Percentiles rank a stretch among this genome's conserved stretches.
phyloP scores from a whole-genome alignment of 495 filamentous ascomycete species.

The Aspergillus leporis region DNA sequence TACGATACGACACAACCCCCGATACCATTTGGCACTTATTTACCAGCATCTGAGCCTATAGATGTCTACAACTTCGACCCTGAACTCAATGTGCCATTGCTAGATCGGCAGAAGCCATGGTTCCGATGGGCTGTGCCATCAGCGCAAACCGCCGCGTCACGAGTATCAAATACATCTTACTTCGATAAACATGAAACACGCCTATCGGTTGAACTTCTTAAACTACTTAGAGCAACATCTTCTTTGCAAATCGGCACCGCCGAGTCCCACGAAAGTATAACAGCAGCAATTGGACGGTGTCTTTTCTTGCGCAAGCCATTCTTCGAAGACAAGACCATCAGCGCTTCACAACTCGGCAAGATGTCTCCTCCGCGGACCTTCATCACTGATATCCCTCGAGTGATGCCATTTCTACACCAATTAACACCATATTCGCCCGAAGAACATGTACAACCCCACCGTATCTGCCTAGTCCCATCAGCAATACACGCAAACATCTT shows the following conservation, averaged over 20 bases:
- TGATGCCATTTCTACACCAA: conserved; percentile 28
- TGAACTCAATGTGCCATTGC: conserved; percentile 28
- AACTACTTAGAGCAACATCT: conserved; percentile 28
- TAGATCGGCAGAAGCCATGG: conserved; percentile 38
- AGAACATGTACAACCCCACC: conserved; percentile 20
- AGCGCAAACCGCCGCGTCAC: conserved; percentile 16
- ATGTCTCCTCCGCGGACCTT: conserved; percentile 35
- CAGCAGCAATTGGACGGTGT: conserved; percentile 42
- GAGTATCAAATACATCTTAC: conserved; percentile 20
- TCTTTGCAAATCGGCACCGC: not conserved
- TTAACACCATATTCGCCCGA: conserved; percentile 18
- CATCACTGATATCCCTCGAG: conserved; percentile 32
- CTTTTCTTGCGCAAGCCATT: conserved; percentile 35
- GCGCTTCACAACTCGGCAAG: conserved; percentile 35
- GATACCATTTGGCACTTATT: conserved; percentile 40
- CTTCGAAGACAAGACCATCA: conserved; percentile 23
- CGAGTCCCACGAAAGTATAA: conserved; percentile 34
- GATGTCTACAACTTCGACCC: conserved; percentile 24
- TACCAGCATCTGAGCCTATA: conserved; percentile 29
- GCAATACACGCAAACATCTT: conserved; percentile 20
- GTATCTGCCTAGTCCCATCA: conserved; percentile 37
- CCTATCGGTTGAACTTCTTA: conserved; percentile 39
- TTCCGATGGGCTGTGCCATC: conserved; percentile 42
- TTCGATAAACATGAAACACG: conserved; percentile 36
- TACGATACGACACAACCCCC: conserved; percentile 17